phyloP scores from a whole-genome alignment of 1,284 basidiomycete species.

The Termitomyces sp. region DNA sequence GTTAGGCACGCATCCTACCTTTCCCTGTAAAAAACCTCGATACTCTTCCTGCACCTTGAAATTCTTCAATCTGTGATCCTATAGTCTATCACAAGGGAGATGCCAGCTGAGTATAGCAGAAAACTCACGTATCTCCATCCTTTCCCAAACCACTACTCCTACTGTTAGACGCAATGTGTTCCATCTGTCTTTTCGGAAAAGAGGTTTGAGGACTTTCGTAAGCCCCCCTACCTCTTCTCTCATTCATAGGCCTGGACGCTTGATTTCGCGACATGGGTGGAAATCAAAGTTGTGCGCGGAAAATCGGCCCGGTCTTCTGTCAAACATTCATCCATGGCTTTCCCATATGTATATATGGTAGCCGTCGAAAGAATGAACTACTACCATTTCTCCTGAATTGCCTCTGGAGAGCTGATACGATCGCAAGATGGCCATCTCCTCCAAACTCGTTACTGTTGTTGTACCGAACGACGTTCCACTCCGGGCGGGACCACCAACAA shows the following conservation, averaged over 20 bases:
- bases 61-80: conserved; percentile 51
- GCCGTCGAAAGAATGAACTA: background rate
- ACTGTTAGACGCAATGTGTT: conserved; percentile 63
- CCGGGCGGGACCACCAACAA: conserved; percentile 57
- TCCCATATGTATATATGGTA: background rate
- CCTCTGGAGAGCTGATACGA: background rate
- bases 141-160: conserved; percentile 66
- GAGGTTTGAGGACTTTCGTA: background rate
- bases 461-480: conserved; percentile 33
- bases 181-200: conserved; percentile 37
- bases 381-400: background rate
- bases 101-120: background rate
- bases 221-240: conserved; percentile 7
- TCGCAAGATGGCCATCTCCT: conserved; percentile 12
- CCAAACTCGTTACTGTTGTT: conserved; percentile 8
- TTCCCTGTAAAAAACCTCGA: conserved; percentile 52
- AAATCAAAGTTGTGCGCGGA: background rate
- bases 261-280: conserved; percentile 13
- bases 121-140: conserved; percentile 64
- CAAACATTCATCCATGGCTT: background rate
- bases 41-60: conserved; percentile 57
- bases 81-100: conserved; percentile 24
- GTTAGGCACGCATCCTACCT: conserved; percentile 35
- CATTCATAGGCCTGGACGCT: conserved; percentile 1
- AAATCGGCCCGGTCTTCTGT: background rate